Evolutionary conservation across 2,329 filamentous ascomycete genomes (phyloP).

Genomic region (Chalara sp.): DNA sequence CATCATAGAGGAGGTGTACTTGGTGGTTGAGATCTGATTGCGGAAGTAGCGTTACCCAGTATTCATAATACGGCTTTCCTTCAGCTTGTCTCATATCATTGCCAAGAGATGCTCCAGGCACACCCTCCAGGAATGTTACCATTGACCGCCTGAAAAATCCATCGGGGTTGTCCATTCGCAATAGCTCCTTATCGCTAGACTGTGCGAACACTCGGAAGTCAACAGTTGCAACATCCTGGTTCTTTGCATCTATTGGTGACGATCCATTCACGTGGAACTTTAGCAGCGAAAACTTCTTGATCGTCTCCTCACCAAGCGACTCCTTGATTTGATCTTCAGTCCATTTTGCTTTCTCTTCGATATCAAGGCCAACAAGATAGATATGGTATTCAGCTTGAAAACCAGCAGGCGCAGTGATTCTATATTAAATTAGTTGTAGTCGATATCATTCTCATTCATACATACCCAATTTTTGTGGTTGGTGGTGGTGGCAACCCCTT

Average conservation of each 20-base stretch:
- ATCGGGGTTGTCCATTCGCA: slow-evolving; percentile 13
- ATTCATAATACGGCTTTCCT: slow-evolving; percentile 19
- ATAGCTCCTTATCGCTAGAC: slow-evolving; percentile 30
- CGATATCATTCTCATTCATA: slow-evolving; percentile 29
- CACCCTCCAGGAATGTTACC: slow-evolving; percentile 14
- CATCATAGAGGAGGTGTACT: slow-evolving; percentile 22
- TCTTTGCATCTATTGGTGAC: slow-evolving; percentile 30
- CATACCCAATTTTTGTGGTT: slow-evolving; percentile 33
- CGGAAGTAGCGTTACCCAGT: slow-evolving; percentile 18
- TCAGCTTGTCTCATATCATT: slow-evolving; percentile 33
- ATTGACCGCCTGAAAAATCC: slow-evolving; percentile 7
- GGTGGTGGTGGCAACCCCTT: slow-evolving; percentile 31
- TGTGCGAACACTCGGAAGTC: slow-evolving; percentile 41
- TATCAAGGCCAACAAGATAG: slow-evolving; percentile 37
- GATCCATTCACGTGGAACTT: slow-evolving; percentile 31
- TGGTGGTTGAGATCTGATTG: slow-evolving; percentile 15
- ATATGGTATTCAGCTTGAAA: slow-evolving; percentile 39
- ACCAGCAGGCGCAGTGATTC: slow-evolving; percentile 34
- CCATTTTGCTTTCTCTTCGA: slow-evolving; percentile 35
- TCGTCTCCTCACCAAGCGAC: slow-evolving; percentile 10
- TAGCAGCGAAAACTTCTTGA: slow-evolving; percentile 24
- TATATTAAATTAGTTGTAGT: slow-evolving; percentile 28
- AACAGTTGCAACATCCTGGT: slow-evolving; percentile 41
- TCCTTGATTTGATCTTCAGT: slow-evolving; percentile 34
- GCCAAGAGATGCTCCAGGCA: slow-evolving; percentile 28